Conservation (phyloP, 306 rosid genomes). For the Cucurbita argyrosperma region DNA sequence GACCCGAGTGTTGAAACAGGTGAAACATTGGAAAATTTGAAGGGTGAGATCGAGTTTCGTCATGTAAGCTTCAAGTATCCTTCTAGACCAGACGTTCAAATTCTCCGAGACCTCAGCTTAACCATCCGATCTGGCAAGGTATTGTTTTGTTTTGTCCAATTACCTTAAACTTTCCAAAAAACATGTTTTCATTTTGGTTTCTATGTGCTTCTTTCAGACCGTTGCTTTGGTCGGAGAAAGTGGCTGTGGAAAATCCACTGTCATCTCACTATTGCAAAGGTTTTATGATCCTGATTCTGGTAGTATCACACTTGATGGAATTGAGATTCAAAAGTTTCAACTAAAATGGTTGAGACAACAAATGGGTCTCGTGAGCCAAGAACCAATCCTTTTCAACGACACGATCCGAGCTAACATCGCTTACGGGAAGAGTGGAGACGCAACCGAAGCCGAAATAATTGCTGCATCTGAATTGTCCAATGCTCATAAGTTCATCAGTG, state of each 20-base stretch:
- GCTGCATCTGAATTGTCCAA: constrained; percentile 59
- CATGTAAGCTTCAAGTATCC: constrained; percentile 65
- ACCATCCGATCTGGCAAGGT: constrained; percentile 58
- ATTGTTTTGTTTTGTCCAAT: neutral
- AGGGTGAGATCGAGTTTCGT: constrained; percentile 43
- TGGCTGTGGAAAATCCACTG: constrained; percentile 76
- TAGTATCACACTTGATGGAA: constrained; percentile 46
- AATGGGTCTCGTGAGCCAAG: constrained; percentile 73
- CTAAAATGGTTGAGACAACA: constrained; percentile 65
- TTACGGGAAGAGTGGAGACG: constrained; percentile 43
- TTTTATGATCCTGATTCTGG: constrained; percentile 64
- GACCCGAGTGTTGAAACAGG: constrained; percentile 44
- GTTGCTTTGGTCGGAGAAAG: constrained; percentile 82
- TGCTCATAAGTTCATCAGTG: constrained; percentile 61
- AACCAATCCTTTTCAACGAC: constrained; percentile 59
- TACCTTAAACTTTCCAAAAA: neutral
- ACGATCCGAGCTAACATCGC: constrained; percentile 64
- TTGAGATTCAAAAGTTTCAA: constrained; percentile 37
- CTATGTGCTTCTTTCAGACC: constrained; percentile 26
- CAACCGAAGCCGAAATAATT: constrained; percentile 48
- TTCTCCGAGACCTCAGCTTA: constrained; percentile 49
- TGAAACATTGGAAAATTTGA: constrained; percentile 26
- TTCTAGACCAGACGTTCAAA: constrained; percentile 38
- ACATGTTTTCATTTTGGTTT: constrained; percentile 8
- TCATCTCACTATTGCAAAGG: constrained; percentile 57